These are phyloP conservation scores for Angomonas deanei DNA, from an alignment of 208 protist species.

Conservation along the genomic window DNA sequence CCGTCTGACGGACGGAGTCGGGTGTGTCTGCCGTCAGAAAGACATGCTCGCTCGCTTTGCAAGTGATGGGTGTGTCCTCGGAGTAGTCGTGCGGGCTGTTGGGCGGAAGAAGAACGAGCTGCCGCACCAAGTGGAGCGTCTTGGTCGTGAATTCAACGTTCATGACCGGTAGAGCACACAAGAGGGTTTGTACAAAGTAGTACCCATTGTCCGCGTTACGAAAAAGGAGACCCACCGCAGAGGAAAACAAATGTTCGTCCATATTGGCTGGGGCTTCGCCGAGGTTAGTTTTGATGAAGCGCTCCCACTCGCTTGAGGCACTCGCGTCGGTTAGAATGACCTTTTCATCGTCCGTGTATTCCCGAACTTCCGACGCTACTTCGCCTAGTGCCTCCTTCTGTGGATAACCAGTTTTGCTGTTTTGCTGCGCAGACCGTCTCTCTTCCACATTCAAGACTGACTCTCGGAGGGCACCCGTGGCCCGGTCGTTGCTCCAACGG, in stretches of 20 bases:
- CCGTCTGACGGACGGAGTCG: conserved; percentile 19
- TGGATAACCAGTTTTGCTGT: neutral
- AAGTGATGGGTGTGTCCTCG: conserved; percentile 18
- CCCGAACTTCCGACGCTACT: neutral
- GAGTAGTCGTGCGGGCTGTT: conserved; percentile 37
- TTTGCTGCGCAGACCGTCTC: neutral
- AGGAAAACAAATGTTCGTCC: conserved; percentile 22
- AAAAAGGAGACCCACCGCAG: conserved; percentile 33
- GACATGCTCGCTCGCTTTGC: neutral
- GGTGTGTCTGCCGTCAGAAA: conserved; percentile 19
- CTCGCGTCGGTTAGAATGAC: neutral
- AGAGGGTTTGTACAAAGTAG: conserved; percentile 26
- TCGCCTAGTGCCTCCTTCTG: neutral
- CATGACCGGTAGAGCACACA: conserved; percentile 24
- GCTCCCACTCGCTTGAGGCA: conserved; percentile 6
- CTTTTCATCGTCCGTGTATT: neutral
- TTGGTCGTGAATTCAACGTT: conserved; percentile 7
- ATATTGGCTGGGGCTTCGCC: neutral
- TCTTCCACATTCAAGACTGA: neutral
- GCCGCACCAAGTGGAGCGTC: conserved; percentile 33
- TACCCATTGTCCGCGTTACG: conserved; percentile 31
- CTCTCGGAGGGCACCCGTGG: neutral
- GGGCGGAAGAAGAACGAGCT: conserved; percentile 27
- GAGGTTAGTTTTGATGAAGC: conserved; percentile 9
- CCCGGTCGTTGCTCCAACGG: neutral